These are phyloP conservation scores for Incumbomyces lentus DNA, from an alignment of 2,329 filamentous ascomycete genomes.

Conservation along the genomic window DNA sequence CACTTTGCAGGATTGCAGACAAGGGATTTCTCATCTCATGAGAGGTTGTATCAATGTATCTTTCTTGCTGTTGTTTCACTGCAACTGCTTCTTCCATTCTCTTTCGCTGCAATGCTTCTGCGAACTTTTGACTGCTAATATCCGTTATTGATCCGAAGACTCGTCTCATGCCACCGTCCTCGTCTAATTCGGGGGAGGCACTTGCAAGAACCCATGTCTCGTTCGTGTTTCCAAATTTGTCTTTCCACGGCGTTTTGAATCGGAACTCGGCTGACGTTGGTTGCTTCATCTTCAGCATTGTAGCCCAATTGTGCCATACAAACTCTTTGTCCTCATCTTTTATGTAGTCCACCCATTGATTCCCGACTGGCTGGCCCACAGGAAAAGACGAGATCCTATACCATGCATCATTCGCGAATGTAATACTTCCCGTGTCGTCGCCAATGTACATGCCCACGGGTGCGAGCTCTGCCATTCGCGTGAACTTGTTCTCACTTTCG, in stretches of 20 bases:
- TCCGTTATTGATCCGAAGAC: slow-evolving; percentile 59
- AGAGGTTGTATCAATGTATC: slow-evolving; percentile 64
- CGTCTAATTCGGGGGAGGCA: slow-evolving; percentile 42
- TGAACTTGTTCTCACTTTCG: slow-evolving; percentile 65
- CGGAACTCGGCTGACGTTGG: slow-evolving; percentile 43
- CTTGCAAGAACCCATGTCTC: slow-evolving; percentile 47
- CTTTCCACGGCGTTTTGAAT: slow-evolving; percentile 44
- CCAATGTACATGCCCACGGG: slow-evolving; percentile 80
- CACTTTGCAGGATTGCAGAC: slow-evolving; percentile 48
- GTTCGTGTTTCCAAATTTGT: slow-evolving; percentile 38
- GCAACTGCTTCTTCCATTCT: slow-evolving; percentile 73
- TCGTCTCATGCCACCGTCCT: slow-evolving; percentile 40
- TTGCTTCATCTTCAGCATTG: slow-evolving; percentile 4
- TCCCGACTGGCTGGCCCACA: slow-evolving; percentile 13
- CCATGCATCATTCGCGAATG: slow-evolving; percentile 73
- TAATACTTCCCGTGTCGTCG: slow-evolving; percentile 59
- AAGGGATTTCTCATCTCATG: slow-evolving; percentile 50
- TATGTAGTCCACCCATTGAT: slow-evolving; percentile 42
- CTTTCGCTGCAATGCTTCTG: slow-evolving; percentile 67
- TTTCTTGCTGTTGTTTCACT: slow-evolving; percentile 68
- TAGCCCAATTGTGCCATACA: slow-evolving; percentile 28
- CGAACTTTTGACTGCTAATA: slow-evolving; percentile 76
- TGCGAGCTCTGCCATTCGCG: slow-evolving; percentile 72
- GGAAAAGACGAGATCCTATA: slow-evolving; percentile 33
- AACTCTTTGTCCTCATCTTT: slow-evolving; percentile 39